phyloP scores from a whole-genome alignment of 192 early-diverging fungal genomes.

The Lobosporangium transversale region DNA sequence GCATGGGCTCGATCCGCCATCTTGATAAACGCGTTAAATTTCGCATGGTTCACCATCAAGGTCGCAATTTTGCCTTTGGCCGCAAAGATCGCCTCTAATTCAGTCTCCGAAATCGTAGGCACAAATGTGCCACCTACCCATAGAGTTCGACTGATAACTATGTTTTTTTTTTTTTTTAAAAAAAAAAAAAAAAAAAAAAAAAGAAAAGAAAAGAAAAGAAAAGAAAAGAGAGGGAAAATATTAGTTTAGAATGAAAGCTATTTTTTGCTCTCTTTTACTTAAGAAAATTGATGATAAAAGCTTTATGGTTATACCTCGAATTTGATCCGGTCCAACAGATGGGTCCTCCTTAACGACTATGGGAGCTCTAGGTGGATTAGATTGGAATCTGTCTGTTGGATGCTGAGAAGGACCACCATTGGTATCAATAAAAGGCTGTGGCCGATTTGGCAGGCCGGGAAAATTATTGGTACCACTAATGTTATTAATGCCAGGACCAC shows the following conservation, averaged over 20 bases:
- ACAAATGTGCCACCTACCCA: constrained; percentile 54
- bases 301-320: too few species aligned
- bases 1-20: constrained; percentile 51
- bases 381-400: background rate
- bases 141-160: constrained; percentile 55
- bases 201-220: too few species aligned
- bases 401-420: background rate
- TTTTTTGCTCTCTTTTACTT: too few species aligned
- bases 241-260: too few species aligned
- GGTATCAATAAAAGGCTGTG: background rate
- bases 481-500: too few species aligned
- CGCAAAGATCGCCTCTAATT: constrained; percentile 50
- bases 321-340: constrained; percentile 22
- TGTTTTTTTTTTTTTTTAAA: too few species aligned
- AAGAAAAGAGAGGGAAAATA: background rate
- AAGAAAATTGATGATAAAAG: too few species aligned
- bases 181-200: too few species aligned
- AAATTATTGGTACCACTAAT: background rate
- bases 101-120: constrained; percentile 32
- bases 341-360: constrained; percentile 26
- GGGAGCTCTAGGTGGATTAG: background rate
- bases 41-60: constrained; percentile 54
- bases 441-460: background rate
- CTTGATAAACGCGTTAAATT: constrained; percentile 59
- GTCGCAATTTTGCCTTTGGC: constrained; percentile 45